Evolutionary conservation across 2,329 filamentous ascomycete species (phyloP), one percentile per base, ranked within the genome.

Genomic region (Pseudogymnoascus sp.): DNA sequence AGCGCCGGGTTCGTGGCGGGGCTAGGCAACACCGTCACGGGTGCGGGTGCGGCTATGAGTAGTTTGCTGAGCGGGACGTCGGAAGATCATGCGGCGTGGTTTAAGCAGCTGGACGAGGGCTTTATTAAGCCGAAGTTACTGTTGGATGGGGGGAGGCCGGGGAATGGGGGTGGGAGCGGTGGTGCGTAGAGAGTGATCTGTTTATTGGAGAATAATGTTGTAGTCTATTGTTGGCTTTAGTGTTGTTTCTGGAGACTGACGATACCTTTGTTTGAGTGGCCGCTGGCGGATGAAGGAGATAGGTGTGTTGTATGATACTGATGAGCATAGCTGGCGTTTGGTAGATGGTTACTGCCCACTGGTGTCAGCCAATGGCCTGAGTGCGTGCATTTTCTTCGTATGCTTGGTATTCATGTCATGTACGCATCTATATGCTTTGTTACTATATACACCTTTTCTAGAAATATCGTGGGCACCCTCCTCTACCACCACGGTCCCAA

Each of bases 101-200:
- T 99, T 75, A 87, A 87, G 68, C 92, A 96, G 76, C 79, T 99
- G 65, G 94, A 99, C 74, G 94, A 99, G 75, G 91, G 92, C 65
- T 97, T 92, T 74, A 92, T 97, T 75, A 97, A 97, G 79, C 93
- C 93, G 16, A 90, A 88, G 72, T 77, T 97, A 63, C 76, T 97
- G 67, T 82, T 97, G 18, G 92, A 97, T 76, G 89, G 88, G 12
- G 72, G 72, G 2, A 73, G 71, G 44, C 40, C 18, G 8, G 40
- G 59, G 4, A 40, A 16, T 60, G 59, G 59, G 4, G 33, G 50
- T 14, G 50, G 50, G 8, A 56, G 50, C 3, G 50, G 50, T 35
- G 50, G 50, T 35, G 50, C 10, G 28, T 56, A 56, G 16, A 18
- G 4, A 16, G 6, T 21, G n/a, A 35, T 14, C 10, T 4, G 50